These are phyloP conservation scores for Rhododendron griersonianum DNA, from an alignment of 148 eudicot genomes.

Conservation along the genomic window DNA sequence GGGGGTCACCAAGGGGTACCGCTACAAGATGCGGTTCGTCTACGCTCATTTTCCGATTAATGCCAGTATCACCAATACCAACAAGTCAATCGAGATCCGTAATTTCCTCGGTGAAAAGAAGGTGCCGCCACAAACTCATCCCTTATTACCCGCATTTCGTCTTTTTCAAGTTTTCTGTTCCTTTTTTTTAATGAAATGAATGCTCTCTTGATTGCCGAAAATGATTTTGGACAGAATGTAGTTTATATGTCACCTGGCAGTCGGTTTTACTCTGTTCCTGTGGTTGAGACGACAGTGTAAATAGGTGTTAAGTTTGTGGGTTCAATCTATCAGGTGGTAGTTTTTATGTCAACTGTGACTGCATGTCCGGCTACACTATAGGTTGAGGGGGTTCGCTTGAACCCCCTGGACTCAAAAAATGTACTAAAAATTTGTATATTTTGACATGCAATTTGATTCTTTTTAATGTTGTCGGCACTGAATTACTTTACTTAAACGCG, in stretches of 20 bases:
- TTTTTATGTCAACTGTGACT: not conserved
- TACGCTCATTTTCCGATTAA: constrained; percentile 64
- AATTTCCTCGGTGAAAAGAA: constrained; percentile 68
- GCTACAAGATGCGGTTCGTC: constrained; percentile 60
- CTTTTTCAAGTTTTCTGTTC: not conserved
- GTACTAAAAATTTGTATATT: too few species aligned
- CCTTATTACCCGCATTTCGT: not conserved
- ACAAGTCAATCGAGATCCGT: constrained; percentile 51
- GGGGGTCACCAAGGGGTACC: constrained; percentile 51
- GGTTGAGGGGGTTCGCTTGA: too few species aligned
- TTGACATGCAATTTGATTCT: too few species aligned
- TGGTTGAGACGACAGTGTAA: not conserved
- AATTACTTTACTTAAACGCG: too few species aligned
- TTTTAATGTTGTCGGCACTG: too few species aligned
- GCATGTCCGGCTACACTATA: too few species aligned
- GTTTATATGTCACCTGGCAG: not conserved
- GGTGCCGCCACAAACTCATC: constrained; percentile 22
- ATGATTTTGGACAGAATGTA: not conserved
- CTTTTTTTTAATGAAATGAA: not conserved
- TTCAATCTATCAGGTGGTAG: not conserved
- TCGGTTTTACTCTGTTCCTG: not conserved
- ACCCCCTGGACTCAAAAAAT: too few species aligned
- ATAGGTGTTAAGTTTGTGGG: not conserved
- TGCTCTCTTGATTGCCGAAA: not conserved
- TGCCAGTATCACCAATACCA: constrained; percentile 40